Base-by-base conservation (phyloP, 768 basidiomycete genomes). In the Rhodotorula diobovata region DNA sequence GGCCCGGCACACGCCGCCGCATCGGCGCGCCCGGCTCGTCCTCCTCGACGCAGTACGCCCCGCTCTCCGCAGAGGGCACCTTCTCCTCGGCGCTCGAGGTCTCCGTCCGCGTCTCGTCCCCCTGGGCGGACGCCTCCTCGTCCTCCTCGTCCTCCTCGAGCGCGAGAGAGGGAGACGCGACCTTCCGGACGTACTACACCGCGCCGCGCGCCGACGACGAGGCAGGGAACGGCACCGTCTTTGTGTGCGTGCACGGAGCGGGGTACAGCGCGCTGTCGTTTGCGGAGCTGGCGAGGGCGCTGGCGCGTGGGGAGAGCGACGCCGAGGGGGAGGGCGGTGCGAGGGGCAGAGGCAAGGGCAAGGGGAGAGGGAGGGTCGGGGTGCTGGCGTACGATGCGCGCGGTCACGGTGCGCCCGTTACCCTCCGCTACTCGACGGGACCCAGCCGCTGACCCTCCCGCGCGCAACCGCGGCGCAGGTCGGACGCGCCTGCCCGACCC, bases 201-300 rank as follows among this genome's bases (percentile, higher is more conserved):
- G 25, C 69, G 25, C 64, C 67, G n/a, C 51, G n/a, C 51, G 1
- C 28, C 14, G 7, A 25, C n/a, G 25, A 8, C 28, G n/a, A n/a
- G 28, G 43, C 9, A 15, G 76, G 66, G 21, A 70, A 71, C 1
- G 84, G 83, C 28, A 88, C 89, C 0, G 86, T 95, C 7, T 85
- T 98, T 79, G 85, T 97, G 11, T 94, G 91, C 81, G 93, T 96
- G 77, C 95, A 99, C 76, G 96, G 96, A 2, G 95, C 92, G 0
- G 96, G 96, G n/a, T 92, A 92, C 78, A 88, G 89, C 0, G 96
- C 87, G 0, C 82, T 97, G 71, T 90, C 87, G 73, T 99, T 95
- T 79, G 93, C 96, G 4, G 88, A 87, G 77, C 84, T 96, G 67
- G 92, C 94, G n/a, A 89, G 88, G 80, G 89, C 90, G 80, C 81